Base-by-base conservation (phyloP, 2,329 filamentous ascomycete genomes). In the Aspergillus jensenii region DNA sequence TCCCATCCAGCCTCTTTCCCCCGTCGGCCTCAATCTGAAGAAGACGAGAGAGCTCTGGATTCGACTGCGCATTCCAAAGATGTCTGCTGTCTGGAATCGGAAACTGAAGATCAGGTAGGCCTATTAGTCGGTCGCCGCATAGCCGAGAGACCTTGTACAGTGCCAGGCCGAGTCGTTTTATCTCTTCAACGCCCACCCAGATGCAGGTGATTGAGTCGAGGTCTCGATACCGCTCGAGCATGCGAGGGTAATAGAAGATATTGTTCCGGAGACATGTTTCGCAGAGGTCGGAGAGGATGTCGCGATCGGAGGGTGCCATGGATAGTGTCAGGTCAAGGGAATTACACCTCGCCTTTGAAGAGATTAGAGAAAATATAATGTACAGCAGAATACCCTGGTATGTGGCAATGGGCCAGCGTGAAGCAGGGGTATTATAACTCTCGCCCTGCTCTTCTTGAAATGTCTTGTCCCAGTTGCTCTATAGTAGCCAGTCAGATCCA, bases 361-460 rank as follows among this genome's bases (percentile, higher is more conserved):
- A 51, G 0, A 67, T 41, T 1, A 70, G 23, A 12, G 68, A 60
- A 40, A 70, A 68, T 11, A 71, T 68, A 11, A 67, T 55, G n/a
- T 69, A 66, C 2, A 71, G 55, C 6, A 71, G 62, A 23, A 71
- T 66, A 12, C 59, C 62, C 27, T 71, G 68, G 19, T 68, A 70
- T 7, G 68, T 70, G 37, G 67, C 64, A 6, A 71, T 63, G 12
- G 68, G 68, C 65, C 67, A 70, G 11, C 59, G 49, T 3, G 59
- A 63, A 4, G 25, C 15, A 11, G 44, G 44, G 8, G 33, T 46
- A 9, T 2, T 4, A 5, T 27, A 1, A 12, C 6, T 6, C 37
- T 33, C 25, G 0, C 6, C 19, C 21, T 37, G 19, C 7, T 37
- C 31, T 12, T 50, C 35, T 14, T 23, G 9, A 21, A 7, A 40